Conservation (phyloP, 768 basidiomycete species). For the Kwoniella heveanensis region DNA sequence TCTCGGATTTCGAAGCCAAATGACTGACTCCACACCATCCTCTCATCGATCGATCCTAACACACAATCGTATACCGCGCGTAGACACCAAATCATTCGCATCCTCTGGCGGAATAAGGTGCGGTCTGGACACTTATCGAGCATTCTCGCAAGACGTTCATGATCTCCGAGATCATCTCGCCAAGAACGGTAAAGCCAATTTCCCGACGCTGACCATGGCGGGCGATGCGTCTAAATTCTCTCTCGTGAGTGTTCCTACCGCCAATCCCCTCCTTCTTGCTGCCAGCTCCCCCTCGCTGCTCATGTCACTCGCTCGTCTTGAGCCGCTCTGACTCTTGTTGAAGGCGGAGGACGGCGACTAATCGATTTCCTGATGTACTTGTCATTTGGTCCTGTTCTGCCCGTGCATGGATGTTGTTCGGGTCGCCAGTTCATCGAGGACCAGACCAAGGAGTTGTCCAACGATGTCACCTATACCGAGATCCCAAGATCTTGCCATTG, state of each 20-base stretch:
- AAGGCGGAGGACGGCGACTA: too few relatives aligned
- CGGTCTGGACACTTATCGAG: slow-evolving; percentile 37
- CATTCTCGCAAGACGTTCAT: slow-evolving; percentile 23
- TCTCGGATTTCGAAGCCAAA: too few relatives aligned
- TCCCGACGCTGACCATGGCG: slow-evolving; percentile 26
- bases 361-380: too few relatives aligned
- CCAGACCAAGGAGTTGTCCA: slow-evolving; percentile 27
- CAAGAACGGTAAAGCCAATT: slow-evolving; percentile 23
- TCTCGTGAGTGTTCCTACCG: slow-evolving; percentile 22
- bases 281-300: too few relatives aligned
- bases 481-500: slow-evolving; percentile 36
- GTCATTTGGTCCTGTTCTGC: too few relatives aligned
- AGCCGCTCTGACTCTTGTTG: too few relatives aligned
- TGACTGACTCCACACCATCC: too few relatives aligned
- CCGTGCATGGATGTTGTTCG: too few relatives aligned
- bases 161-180: slow-evolving; percentile 16
- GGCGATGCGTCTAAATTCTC: slow-evolving; percentile 24
- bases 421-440: slow-evolving; percentile 20
- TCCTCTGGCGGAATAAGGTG: slow-evolving; percentile 33
- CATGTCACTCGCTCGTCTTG: too few relatives aligned
- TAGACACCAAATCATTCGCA: slow-evolving; percentile 30
- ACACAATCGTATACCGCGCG: too few relatives aligned
- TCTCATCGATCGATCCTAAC: too few relatives aligned
- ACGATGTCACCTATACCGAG: slow-evolving; percentile 24
- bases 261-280: too few relatives aligned